Conservation (phyloP, 495 filamentous ascomycete species). For the Daldinia decipiens region DNA sequence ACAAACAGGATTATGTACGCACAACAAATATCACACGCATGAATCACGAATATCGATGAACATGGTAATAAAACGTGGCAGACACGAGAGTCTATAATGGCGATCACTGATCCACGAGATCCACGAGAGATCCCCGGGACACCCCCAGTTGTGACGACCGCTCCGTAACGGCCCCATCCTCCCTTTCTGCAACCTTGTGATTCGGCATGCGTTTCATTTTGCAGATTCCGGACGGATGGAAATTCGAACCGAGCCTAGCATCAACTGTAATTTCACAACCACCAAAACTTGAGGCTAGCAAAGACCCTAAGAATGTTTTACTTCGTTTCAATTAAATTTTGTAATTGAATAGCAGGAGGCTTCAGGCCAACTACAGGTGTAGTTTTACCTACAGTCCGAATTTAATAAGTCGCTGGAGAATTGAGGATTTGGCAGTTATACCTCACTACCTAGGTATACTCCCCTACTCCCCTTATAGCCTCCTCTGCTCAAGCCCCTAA, state of each 20-base stretch:
- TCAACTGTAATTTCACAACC: conserved; percentile 8
- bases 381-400: conserved; percentile 26
- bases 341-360: conserved; percentile 35
- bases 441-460: too few species aligned
- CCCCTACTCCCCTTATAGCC: not conserved
- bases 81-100: conserved; percentile 15
- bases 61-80: conserved; percentile 33
- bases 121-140: not conserved
- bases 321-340: conserved; percentile 40
- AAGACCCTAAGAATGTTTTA: conserved; percentile 14
- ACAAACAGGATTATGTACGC: conserved; percentile 1
- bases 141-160: conserved; percentile 6
- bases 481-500: conserved; percentile 20
- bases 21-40: conserved; percentile 13
- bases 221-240: conserved; percentile 5
- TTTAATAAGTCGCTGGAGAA: conserved; percentile 20
- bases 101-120: conserved; percentile 14
- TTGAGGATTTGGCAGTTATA: conserved; percentile 7
- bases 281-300: not conserved
- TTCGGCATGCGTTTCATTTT: conserved; percentile 15
- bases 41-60: conserved; percentile 9
- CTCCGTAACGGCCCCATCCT: conserved; percentile 1
- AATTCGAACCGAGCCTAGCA: conserved; percentile 13
- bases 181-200: conserved; percentile 14
- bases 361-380: conserved; percentile 40